Percentiles rank a stretch among this genome's conserved stretches.
These are phyloP conservation scores for Zea mays DNA, from an alignment of 176 grass and related monocot species.

Conservation along the genomic window DNA sequence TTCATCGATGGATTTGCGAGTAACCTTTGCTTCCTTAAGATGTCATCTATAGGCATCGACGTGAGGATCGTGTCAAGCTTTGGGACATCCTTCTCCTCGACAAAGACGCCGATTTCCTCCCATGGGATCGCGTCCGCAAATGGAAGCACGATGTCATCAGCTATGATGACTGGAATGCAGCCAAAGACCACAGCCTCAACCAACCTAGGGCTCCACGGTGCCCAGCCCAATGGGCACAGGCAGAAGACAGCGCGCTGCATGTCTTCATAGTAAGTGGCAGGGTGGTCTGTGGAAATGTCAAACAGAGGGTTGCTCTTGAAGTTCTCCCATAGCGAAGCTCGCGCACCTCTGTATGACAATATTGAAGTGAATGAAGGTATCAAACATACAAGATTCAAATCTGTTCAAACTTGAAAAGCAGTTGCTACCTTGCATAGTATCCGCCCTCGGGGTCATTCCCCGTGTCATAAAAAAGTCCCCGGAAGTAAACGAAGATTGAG, in stretches of 20 bases:
- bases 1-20: slow-evolving; percentile 96
- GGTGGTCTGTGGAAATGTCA: slow-evolving; percentile 91
- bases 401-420: slow-evolving; percentile 10
- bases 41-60: slow-evolving; percentile 76
- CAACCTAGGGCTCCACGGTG: slow-evolving; percentile 94
- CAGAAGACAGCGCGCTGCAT: slow-evolving; percentile 95
- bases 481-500: slow-evolving; percentile 93
- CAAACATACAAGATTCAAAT: slow-evolving; percentile 7
- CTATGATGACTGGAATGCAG: slow-evolving; percentile 94
- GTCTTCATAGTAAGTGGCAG: slow-evolving; percentile 91
- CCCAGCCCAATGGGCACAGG: slow-evolving; percentile 92
- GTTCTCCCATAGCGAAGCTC: slow-evolving; percentile 92
- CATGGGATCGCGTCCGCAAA: slow-evolving; percentile 96
- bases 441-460: slow-evolving; percentile 94
- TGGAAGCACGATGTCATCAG: slow-evolving; percentile 89
- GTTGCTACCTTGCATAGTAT: slow-evolving; percentile 83
- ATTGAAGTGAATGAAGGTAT: slow-evolving; percentile 37
- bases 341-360: slow-evolving; percentile 60
- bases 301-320: slow-evolving; percentile 97
- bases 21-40: slow-evolving; percentile 92
- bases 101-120: slow-evolving; percentile 92
- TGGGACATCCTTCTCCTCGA: slow-evolving; percentile 83
- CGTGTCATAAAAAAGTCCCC: slow-evolving; percentile 93
- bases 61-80: slow-evolving; percentile 88
- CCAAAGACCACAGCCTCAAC: slow-evolving; percentile 92